Evolutionary conservation across 2,329 filamentous ascomycete genomes (phyloP).

Genomic region (Aspergillus versicolor): DNA sequence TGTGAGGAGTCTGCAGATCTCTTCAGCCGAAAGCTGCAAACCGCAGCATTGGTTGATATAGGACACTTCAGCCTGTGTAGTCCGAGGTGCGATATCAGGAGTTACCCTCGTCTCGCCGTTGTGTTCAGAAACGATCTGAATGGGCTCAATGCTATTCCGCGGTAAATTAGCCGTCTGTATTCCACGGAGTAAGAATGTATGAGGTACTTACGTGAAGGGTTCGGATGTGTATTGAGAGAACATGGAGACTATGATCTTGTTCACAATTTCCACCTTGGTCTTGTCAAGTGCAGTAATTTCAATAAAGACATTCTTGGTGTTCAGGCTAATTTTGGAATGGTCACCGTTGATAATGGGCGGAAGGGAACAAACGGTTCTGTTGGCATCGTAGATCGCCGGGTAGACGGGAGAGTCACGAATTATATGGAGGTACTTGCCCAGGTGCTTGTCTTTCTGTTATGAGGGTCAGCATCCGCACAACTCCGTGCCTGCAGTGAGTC

Average conservation of each 20-base stretch:
- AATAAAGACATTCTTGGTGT: slow-evolving; percentile 93
- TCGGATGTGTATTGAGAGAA: slow-evolving; percentile 90
- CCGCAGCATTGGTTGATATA: slow-evolving; percentile 95
- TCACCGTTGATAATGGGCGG: slow-evolving; percentile 98
- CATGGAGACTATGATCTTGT: slow-evolving; percentile 95
- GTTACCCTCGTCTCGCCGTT: slow-evolving; percentile 79
- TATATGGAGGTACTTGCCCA: slow-evolving; percentile 88
- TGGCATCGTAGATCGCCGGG: slow-evolving; percentile 90
- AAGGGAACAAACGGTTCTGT: slow-evolving; percentile 83
- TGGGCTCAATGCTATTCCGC: slow-evolving; percentile 68
- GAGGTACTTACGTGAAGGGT: slow-evolving; percentile 66
- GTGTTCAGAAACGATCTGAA: slow-evolving; percentile 89
- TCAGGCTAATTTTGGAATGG: slow-evolving; percentile 89
- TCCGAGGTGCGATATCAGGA: slow-evolving; percentile 74
- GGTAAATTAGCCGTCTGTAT: slow-evolving; percentile 7
- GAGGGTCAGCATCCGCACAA: slow-evolving; percentile 13
- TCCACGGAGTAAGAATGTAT: background rate
- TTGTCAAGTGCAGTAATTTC: slow-evolving; percentile 95
- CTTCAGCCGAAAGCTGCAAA: slow-evolving; percentile 68
- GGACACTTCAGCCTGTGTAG: slow-evolving; percentile 78
- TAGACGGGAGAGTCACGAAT: slow-evolving; percentile 92
- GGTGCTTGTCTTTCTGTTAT: slow-evolving; percentile 76
- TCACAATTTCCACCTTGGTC: slow-evolving; percentile 94
- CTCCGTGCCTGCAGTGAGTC: slow-evolving; percentile 6
- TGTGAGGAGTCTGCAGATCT: slow-evolving; percentile 75